Percentiles rank a stretch among this genome's conserved stretches.
phyloP scores from a whole-genome alignment of 2,329 filamentous ascomycete species.

The Colletotrichum gigasporum region DNA sequence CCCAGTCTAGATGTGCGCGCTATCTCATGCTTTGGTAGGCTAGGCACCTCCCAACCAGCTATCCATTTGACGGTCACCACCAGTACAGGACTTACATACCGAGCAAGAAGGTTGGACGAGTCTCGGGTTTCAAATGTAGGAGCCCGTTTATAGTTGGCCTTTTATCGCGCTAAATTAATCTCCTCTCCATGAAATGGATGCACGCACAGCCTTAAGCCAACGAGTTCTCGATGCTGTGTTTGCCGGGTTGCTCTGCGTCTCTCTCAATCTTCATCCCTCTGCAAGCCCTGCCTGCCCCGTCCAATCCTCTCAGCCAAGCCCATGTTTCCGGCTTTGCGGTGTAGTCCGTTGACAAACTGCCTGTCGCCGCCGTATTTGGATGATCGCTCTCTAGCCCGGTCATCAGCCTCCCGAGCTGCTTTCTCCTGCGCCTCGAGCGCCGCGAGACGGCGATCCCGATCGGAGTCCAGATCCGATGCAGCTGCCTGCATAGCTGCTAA shows the following conservation, averaged over 20 bases:
- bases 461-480: constrained; percentile 74
- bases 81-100: too few species aligned
- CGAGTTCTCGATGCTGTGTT: neutral
- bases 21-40: too few species aligned
- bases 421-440: constrained; percentile 74
- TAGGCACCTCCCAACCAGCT: too few species aligned
- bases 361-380: constrained; percentile 71
- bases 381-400: constrained; percentile 66
- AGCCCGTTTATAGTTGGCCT: too few species aligned
- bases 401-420: constrained; percentile 72
- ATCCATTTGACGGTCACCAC: too few species aligned
- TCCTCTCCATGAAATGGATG: too few species aligned
- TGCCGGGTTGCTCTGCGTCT: neutral
- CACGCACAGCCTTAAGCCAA: too few species aligned
- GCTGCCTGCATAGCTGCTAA: constrained; percentile 79
- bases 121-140: too few species aligned
- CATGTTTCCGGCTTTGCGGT: constrained; percentile 65
- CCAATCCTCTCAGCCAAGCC: constrained; percentile 63
- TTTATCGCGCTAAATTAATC: neutral
- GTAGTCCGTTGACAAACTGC: constrained; percentile 71
- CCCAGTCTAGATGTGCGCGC: too few species aligned
- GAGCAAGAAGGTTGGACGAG: too few species aligned
- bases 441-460: constrained; percentile 73
- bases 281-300: constrained; percentile 54
- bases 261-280: constrained; percentile 54